Percentiles rank a stretch among this genome's conserved stretches.
Evolutionary conservation across 225 moss, liverwort and hornwort genomes (phyloP).

Genomic region (Bryoerythrophyllum caledonicum): DNA sequence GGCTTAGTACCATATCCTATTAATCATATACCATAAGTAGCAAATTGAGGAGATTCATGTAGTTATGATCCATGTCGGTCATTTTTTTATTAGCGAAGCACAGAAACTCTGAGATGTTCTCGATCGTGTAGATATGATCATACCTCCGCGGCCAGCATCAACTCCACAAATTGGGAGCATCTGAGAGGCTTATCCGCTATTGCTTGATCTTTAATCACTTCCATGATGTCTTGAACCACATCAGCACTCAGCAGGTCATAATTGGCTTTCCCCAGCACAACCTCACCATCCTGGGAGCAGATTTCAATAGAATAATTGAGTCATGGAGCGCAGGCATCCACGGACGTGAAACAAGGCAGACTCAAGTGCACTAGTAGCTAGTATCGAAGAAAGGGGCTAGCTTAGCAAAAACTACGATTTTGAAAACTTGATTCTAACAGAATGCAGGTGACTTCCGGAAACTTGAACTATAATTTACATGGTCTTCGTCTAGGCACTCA

Average conservation of each 20-base stretch:
- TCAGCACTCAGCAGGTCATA: conserved; percentile 60
- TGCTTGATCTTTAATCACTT: conserved; percentile 63
- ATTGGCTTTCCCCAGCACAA: conserved; percentile 69
- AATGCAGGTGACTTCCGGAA: not conserved
- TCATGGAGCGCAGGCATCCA: not conserved
- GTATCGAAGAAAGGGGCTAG: not conserved
- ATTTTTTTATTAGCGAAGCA: not conserved
- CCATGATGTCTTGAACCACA: conserved; percentile 64
- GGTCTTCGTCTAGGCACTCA: conserved; percentile 79
- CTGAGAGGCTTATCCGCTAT: conserved; percentile 50
- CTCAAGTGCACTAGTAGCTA: not conserved
- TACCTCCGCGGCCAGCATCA: conserved; percentile 71
- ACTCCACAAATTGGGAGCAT: conserved; percentile 59
- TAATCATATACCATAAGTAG: not conserved
- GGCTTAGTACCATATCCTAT: not conserved
- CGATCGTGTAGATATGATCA: not conserved
- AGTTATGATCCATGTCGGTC: not conserved
- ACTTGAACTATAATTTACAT: conserved; percentile 38
- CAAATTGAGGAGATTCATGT: not conserved
- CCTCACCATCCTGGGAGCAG: conserved; percentile 62
- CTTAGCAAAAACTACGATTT: not conserved
- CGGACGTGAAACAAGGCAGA: not conserved
- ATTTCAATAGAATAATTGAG: not conserved
- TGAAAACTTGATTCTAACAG: no score
- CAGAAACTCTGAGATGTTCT: not conserved